These are phyloP conservation scores for Pugionium cornutum DNA, from an alignment of 345 rosid species.

Conservation along the genomic window DNA sequence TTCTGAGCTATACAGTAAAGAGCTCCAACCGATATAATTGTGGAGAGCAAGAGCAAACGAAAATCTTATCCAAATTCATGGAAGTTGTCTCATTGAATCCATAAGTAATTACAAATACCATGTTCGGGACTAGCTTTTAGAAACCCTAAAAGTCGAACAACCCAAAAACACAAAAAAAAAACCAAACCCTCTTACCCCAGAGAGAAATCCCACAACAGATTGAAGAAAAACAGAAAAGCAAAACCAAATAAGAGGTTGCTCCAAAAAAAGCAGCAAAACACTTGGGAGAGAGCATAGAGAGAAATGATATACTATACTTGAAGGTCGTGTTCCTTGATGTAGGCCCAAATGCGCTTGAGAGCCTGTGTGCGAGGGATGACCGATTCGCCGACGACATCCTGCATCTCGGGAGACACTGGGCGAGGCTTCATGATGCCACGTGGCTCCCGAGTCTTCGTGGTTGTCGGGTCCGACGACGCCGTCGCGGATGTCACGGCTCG, in stretches of 20 bases:
- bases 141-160: slow-evolving; percentile 10
- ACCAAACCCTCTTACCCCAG: not conserved
- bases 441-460: slow-evolving; percentile 53
- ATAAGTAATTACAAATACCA: not conserved
- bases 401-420: slow-evolving; percentile 85
- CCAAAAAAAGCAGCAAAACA: not conserved
- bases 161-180: slow-evolving; percentile 1
- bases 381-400: slow-evolving; percentile 72
- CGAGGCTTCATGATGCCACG: slow-evolving; percentile 90
- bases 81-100: not conserved
- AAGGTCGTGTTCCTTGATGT: slow-evolving; percentile 82
- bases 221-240: not conserved
- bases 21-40: slow-evolving; percentile 5
- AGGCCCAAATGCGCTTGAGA: slow-evolving; percentile 85
- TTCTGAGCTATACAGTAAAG: slow-evolving; percentile 3
- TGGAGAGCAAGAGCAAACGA: slow-evolving; percentile 12
- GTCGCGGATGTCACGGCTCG: slow-evolving; percentile 56
- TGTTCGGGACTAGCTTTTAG: not conserved
- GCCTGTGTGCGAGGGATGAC: slow-evolving; percentile 92
- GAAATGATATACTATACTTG: slow-evolving; percentile 50
- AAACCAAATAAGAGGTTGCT: not conserved
- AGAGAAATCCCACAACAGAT: not conserved
- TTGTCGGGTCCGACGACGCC: slow-evolving; percentile 51
- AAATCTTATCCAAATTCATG: slow-evolving; percentile 19
- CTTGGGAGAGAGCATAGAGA: slow-evolving; percentile 2